Evolutionary conservation across 2,329 filamentous ascomycete genomes (phyloP).

Genomic region (Aspergillus pseudoviridinutans): DNA sequence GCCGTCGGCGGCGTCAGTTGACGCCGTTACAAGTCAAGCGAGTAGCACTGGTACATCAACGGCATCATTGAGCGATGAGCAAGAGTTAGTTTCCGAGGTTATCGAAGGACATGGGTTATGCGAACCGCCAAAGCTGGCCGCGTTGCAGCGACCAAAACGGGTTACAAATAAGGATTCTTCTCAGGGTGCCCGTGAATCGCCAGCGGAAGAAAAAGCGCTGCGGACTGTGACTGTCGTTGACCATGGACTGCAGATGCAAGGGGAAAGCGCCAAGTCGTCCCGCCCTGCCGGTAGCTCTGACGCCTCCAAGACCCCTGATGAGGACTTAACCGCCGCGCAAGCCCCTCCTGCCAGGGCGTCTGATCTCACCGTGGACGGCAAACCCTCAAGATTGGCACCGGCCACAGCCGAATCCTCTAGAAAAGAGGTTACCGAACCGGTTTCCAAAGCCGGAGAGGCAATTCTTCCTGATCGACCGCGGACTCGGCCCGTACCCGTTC

Average conservation of each 20-base stretch:
- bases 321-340: slow-evolving; percentile 7
- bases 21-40: slow-evolving; percentile 16
- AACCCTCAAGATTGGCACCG: background rate
- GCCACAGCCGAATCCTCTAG: background rate
- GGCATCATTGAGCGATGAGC: slow-evolving; percentile 18
- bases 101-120: slow-evolving; percentile 31
- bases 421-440: slow-evolving; percentile 18
- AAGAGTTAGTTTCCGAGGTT: slow-evolving; percentile 20
- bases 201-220: slow-evolving; percentile 18
- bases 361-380: slow-evolving; percentile 1
- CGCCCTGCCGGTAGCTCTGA: slow-evolving; percentile 6
- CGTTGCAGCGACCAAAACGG: slow-evolving; percentile 28
- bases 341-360: slow-evolving; percentile 4
- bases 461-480: slow-evolving; percentile 26
- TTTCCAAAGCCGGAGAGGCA: slow-evolving; percentile 29
- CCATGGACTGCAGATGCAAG: slow-evolving; percentile 24
- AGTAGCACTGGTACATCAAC: slow-evolving; percentile 18
- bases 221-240: slow-evolving; percentile 14
- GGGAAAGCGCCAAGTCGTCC: slow-evolving; percentile 16
- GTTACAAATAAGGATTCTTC: slow-evolving; percentile 24
- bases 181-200: slow-evolving; percentile 15
- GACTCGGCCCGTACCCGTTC: slow-evolving; percentile 22
- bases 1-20: slow-evolving; percentile 15
- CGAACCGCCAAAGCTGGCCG: slow-evolving; percentile 26
- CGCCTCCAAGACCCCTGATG: slow-evolving; percentile 4